These are phyloP conservation scores for Cyclostephanos invisitatus DNA, from an alignment of 108 stramenopile species.

Conservation along the genomic window DNA sequence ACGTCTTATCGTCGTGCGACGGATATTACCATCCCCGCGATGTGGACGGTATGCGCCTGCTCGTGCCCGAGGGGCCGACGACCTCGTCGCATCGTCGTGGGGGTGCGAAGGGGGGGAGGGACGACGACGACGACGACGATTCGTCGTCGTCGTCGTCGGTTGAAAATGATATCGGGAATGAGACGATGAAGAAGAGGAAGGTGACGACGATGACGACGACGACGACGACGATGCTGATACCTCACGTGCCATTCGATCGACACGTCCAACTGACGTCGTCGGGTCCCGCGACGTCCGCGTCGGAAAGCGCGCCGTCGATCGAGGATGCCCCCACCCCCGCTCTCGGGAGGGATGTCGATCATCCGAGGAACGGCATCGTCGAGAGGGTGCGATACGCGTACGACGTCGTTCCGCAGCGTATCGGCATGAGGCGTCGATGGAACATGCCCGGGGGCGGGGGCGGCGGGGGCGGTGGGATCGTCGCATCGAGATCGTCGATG, in stretches of 20 bases:
- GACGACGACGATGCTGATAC: slow-evolving; percentile 4
- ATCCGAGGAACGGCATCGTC: slow-evolving; percentile 18
- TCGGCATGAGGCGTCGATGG: slow-evolving; percentile 82
- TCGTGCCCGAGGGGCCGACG: too few relatives aligned
- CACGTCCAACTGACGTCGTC: slow-evolving; percentile 35
- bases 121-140: not conserved
- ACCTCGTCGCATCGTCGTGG: not conserved
- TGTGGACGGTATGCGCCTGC: too few relatives aligned
- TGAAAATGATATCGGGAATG: too few relatives aligned
- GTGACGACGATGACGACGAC: too few relatives aligned
- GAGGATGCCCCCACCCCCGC: slow-evolving; percentile 52
- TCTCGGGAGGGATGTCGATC: slow-evolving; percentile 9
- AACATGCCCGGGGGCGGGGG: slow-evolving; percentile 49
- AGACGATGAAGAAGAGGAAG: too few relatives aligned
- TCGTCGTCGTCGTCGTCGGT: not conserved
- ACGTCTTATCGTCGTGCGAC: not conserved
- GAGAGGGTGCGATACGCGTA: slow-evolving; percentile 65
- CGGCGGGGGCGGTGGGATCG: not conserved
- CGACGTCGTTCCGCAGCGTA: slow-evolving; percentile 64
- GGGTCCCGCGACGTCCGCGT: slow-evolving; percentile 8
- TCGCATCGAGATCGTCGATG: not conserved
- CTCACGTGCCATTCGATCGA: slow-evolving; percentile 28
- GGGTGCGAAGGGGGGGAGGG: slow-evolving; percentile 6
- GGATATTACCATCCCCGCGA: slow-evolving; percentile 19
- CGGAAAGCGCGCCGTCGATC: slow-evolving; percentile 35